phyloP scores from a whole-genome alignment of 257 asterid species.

The Solanum lycopersicoides region DNA sequence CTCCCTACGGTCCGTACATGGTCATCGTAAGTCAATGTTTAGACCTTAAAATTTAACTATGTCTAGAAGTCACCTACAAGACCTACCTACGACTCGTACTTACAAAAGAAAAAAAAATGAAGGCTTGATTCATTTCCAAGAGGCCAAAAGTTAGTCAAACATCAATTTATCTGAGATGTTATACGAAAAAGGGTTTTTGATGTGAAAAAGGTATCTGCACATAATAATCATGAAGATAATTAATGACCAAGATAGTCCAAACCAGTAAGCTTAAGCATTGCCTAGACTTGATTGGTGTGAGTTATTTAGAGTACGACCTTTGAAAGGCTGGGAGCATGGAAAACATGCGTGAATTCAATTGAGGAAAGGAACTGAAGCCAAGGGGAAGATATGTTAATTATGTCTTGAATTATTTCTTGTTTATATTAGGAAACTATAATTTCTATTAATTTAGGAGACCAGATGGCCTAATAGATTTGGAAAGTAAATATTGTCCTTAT shows the following conservation, averaged over 20 bases:
- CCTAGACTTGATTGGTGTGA: too few species aligned
- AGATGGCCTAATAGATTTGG: neutral
- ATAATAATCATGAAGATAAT: too few species aligned
- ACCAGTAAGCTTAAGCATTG: too few species aligned
- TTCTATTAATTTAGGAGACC: neutral
- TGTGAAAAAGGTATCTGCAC: too few species aligned
- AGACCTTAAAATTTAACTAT: neutral
- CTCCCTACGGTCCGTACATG: neutral
- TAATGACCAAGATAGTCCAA: too few species aligned
- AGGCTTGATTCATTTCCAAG: too few species aligned
- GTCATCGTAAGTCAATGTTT: neutral
- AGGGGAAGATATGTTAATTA: too few species aligned
- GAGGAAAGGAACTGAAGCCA: neutral
- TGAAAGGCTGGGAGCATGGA: neutral
- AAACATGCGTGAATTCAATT: neutral
- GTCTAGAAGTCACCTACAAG: neutral
- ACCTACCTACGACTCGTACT: neutral
- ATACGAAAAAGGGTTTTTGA: too few species aligned
- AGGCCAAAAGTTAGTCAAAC: too few species aligned
- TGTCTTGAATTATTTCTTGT: neutral
- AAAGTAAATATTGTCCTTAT: neutral
- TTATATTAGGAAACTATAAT: neutral
- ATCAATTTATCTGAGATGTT: too few species aligned
- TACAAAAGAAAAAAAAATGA: too few species aligned
- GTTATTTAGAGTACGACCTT: neutral